phyloP scores from a whole-genome alignment of 495 filamentous ascomycete genomes.

The Talaromyces liani region DNA sequence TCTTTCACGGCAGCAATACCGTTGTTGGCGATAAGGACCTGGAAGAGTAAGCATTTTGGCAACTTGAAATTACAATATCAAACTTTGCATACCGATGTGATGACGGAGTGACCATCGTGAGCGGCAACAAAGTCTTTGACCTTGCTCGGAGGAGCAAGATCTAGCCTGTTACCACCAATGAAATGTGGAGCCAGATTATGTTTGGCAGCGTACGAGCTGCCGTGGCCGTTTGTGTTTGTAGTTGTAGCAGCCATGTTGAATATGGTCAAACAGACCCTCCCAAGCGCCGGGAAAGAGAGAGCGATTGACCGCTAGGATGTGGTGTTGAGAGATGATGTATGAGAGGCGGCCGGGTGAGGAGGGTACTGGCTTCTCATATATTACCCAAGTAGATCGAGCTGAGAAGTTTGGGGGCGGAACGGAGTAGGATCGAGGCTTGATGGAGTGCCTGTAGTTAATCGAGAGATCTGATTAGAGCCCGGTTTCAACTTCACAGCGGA shows the following conservation, averaged over 20 bases:
- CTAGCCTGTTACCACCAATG: slow-evolving; percentile 86
- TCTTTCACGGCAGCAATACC: slow-evolving; percentile 99
- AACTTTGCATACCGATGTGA: slow-evolving; percentile 69
- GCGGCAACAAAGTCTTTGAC: slow-evolving; percentile 92
- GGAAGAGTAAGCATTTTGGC: background rate
- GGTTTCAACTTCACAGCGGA: background rate
- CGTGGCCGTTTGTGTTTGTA: slow-evolving; percentile 29
- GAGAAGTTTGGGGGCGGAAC: slow-evolving; percentile 2
- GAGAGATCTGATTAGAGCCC: background rate
- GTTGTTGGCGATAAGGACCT: slow-evolving; percentile 99
- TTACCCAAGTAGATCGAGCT: background rate
- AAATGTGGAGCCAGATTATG: slow-evolving; percentile 83
- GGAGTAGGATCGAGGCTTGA: background rate
- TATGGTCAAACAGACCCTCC: slow-evolving; percentile 7
- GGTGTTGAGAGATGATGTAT: background rate
- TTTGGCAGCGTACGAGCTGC: slow-evolving; percentile 62
- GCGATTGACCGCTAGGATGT: slow-evolving; percentile 2
- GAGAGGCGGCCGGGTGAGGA: background rate
- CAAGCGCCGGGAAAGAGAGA: background rate
- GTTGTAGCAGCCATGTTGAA: slow-evolving; percentile 30
- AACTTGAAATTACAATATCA: background rate
- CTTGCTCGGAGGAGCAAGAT: slow-evolving; percentile 64
- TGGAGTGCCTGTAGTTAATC: background rate
- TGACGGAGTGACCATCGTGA: slow-evolving; percentile 92
- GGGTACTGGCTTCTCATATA: slow-evolving; percentile 4